Evolutionary conservation across 768 basidiomycete genomes (phyloP).

Genomic region (Russula sp.): DNA sequence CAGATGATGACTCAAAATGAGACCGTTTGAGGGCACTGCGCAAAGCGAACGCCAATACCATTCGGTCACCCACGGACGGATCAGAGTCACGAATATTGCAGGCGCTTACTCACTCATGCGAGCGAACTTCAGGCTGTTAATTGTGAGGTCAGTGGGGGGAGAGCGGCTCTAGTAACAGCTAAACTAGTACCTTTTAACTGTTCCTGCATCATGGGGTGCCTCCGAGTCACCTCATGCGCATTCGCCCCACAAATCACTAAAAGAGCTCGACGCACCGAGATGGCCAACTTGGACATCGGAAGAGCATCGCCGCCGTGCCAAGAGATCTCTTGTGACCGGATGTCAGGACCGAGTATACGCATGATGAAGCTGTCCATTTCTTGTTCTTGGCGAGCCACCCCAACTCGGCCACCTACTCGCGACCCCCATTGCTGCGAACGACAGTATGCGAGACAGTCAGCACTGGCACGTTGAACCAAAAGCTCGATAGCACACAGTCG

Average conservation of each 20-base stretch:
- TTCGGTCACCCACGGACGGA: background rate
- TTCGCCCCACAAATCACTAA: too few relatives aligned
- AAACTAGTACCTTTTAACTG: too few relatives aligned
- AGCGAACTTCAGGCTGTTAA: too few relatives aligned
- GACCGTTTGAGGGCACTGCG: constrained; percentile 3
- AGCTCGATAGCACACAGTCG: constrained; percentile 85
- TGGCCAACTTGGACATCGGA: too few relatives aligned
- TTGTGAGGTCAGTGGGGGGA: too few relatives aligned
- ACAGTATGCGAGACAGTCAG: constrained; percentile 70
- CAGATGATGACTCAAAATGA: background rate
- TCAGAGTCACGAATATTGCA: background rate
- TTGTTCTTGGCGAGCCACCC: constrained; percentile 97
- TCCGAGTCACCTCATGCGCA: too few relatives aligned
- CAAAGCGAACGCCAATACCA: constrained; percentile 7
- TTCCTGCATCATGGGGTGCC: too few relatives aligned
- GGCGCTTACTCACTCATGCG: constrained; percentile 12
- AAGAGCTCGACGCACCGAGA: too few relatives aligned
- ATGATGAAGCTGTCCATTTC: constrained; percentile 47
- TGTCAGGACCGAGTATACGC: too few relatives aligned
- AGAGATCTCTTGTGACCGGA: too few relatives aligned
- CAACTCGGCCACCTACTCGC: constrained; percentile 90
- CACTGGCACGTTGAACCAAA: constrained; percentile 73
- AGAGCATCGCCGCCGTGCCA: too few relatives aligned
- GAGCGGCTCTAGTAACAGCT: too few relatives aligned
- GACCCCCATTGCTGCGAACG: constrained; percentile 82